Evolutionary conservation across 2,329 filamentous ascomycete genomes (phyloP), one percentile per base, ranked within the genome.

Genomic region (Monosporascus cannonballus): DNA sequence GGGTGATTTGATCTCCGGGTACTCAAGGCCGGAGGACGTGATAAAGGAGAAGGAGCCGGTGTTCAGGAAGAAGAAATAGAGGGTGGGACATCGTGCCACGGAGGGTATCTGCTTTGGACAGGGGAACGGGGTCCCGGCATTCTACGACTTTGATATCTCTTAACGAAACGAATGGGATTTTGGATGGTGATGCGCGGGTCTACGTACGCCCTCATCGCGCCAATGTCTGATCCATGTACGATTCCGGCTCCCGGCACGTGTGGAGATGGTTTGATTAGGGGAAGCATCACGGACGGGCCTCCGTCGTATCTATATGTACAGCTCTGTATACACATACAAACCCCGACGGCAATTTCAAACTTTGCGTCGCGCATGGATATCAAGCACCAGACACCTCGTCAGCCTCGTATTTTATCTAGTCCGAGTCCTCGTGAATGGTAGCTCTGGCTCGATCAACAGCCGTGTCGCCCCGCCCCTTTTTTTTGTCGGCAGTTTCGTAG

Each of bases 361-460:
- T 5, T 34, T 34, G 30, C 30, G 30, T 41, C 39, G 49, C 48
- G 51, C 44, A 53, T 52, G 54, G 53, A 57, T 55, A 59, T 53
- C 51, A 52, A 52, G 37, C 51, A 42, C 47, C 30, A 49, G 45
- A 48, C 44, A 34, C 48, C 47, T 27, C 45, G 38, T 37, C 48
- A 50, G 38, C 14, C 22, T 27, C 47, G 7, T 48, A 18, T 11
- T 48, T 22, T 54, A 50, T 60, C 70, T 77, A 83, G 59, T 83
- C 78, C 53, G 81, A 84, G 63, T 85, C 81, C 51, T 82, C 78
- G 58, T 83, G 74, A 62, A 84, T 81, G 47, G 74, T 77, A 49
- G 80, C 81, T 57, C 80, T 70, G 48, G 81, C 81, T 48, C 80
- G 73, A 61, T 84, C 81, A 48, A 84, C 76, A 15, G 78, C 81